Percentiles rank a stretch among this genome's conserved stretches.
phyloP scores from a whole-genome alignment of 2,329 filamentous ascomycete genomes.

The Pseudocercospora musae region DNA sequence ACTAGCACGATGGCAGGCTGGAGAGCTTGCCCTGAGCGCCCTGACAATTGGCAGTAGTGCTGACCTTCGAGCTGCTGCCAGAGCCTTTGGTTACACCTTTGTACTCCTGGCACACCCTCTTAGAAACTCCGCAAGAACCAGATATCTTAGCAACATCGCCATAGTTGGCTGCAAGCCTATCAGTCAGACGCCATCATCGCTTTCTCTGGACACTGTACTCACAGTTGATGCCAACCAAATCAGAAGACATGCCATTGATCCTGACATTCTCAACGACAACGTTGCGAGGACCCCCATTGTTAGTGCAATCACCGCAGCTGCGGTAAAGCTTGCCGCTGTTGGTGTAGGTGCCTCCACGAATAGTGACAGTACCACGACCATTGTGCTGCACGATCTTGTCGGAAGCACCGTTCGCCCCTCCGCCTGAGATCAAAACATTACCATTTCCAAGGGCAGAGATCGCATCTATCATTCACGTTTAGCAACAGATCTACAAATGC shows the following conservation, averaged over 20 bases:
- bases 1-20: conserved; percentile 14
- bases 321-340: conserved; percentile 49
- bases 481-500: neutral
- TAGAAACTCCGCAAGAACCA: conserved; percentile 17
- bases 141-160: conserved; percentile 20
- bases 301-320: conserved; percentile 51
- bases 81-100: conserved; percentile 16
- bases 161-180: conserved; percentile 11
- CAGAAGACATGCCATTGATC: conserved; percentile 19
- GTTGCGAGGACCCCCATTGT: conserved; percentile 22
- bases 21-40: conserved; percentile 13
- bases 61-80: conserved; percentile 9
- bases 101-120: conserved; percentile 20
- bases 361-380: conserved; percentile 39
- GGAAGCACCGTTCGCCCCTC: conserved; percentile 38
- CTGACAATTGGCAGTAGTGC: conserved; percentile 12
- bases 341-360: conserved; percentile 44
- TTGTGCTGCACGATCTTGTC: conserved; percentile 47
- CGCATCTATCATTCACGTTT: conserved; percentile 26
- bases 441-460: conserved; percentile 38
- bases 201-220: neutral
- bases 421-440: conserved; percentile 36
- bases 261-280: conserved; percentile 18
- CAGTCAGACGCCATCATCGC: neutral
- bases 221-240: conserved; percentile 19